A percentile compares a stretch with the other conserved stretches of the same genome.
Conservation (phyloP, 116 monocot species). For the Zostera marina region DNA sequence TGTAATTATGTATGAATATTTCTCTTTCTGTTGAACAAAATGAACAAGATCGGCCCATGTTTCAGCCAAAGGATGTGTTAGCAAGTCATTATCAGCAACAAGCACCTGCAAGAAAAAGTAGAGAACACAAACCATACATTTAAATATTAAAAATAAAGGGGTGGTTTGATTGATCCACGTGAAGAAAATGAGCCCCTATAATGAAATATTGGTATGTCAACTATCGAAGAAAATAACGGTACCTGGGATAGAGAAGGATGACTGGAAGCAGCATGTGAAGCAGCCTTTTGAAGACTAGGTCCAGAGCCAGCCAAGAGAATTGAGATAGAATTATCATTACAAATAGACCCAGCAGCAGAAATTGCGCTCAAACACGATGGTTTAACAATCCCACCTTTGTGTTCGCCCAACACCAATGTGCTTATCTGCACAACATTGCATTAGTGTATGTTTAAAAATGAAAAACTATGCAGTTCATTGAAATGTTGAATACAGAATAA, state of each 20-base stretch:
- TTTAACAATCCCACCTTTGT: slow-evolving; percentile 73
- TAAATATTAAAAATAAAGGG: background rate
- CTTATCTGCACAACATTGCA: slow-evolving; percentile 34
- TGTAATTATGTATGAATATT: slow-evolving; percentile 66
- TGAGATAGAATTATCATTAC: slow-evolving; percentile 54
- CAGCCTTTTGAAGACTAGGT: slow-evolving; percentile 54
- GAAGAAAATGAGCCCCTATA: background rate
- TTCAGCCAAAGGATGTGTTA: slow-evolving; percentile 85
- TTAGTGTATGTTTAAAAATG: no score
- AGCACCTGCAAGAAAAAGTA: slow-evolving; percentile 40
- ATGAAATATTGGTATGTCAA: background rate
- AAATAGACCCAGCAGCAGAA: slow-evolving; percentile 53
- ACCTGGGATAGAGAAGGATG: slow-evolving; percentile 76
- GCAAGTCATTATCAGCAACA: slow-evolving; percentile 63
- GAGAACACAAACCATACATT: no score
- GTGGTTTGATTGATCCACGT: background rate
- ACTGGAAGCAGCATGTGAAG: slow-evolving; percentile 65
- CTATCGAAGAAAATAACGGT: background rate
- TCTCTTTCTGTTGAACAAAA: slow-evolving; percentile 44
- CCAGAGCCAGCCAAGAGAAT: slow-evolving; percentile 85
- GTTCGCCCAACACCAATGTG: slow-evolving; percentile 79
- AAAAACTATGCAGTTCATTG: background rate
- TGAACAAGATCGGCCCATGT: slow-evolving; percentile 73
- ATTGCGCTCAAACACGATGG: slow-evolving; percentile 79
- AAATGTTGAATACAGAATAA: background rate